These are phyloP conservation scores for Lodderomyces margitis DNA, from an alignment of 1,139 yeast genomes.

Conservation along the genomic window DNA sequence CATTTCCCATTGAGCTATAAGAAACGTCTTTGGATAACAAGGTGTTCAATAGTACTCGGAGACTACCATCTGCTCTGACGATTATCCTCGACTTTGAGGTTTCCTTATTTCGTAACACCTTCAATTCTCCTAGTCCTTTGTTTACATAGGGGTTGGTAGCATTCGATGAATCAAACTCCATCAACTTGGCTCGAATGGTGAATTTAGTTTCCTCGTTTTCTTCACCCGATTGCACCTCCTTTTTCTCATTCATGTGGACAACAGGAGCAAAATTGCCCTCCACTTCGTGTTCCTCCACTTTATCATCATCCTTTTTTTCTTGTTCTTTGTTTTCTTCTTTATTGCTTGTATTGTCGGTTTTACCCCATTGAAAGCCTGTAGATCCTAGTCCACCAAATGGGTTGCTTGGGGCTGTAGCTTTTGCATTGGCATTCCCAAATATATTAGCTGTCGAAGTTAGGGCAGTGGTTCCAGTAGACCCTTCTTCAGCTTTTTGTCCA, in stretches of 20 bases:
- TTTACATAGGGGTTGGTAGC: slow-evolving; percentile 51
- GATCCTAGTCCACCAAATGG: slow-evolving; percentile 4
- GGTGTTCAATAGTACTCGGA: slow-evolving; percentile 73
- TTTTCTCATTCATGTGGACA: slow-evolving; percentile 42
- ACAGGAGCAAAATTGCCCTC: slow-evolving; percentile 49
- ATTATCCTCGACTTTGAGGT: slow-evolving; percentile 67
- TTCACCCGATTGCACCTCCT: slow-evolving; percentile 71
- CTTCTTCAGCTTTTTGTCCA: slow-evolving; percentile 10
- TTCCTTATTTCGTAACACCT: slow-evolving; percentile 59
- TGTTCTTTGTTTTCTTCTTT: slow-evolving; percentile 3
- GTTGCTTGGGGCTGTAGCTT: neutral
- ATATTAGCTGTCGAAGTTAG: neutral
- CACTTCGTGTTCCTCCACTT: slow-evolving; percentile 31
- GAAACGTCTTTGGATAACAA: slow-evolving; percentile 50
- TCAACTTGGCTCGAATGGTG: slow-evolving; percentile 70
- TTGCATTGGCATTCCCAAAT: neutral
- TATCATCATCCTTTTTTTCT: slow-evolving; percentile 14
- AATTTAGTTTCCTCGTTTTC: slow-evolving; percentile 70
- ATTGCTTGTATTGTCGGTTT: neutral
- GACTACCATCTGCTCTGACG: slow-evolving; percentile 86
- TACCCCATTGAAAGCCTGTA: slow-evolving; percentile 4
- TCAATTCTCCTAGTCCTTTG: slow-evolving; percentile 81
- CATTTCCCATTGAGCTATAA: slow-evolving; percentile 59
- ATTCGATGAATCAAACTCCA: slow-evolving; percentile 54
- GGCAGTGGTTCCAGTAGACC: slow-evolving; percentile 19